phyloP scores from a whole-genome alignment of 768 basidiomycete genomes.

The Termitomyces sp. region DNA sequence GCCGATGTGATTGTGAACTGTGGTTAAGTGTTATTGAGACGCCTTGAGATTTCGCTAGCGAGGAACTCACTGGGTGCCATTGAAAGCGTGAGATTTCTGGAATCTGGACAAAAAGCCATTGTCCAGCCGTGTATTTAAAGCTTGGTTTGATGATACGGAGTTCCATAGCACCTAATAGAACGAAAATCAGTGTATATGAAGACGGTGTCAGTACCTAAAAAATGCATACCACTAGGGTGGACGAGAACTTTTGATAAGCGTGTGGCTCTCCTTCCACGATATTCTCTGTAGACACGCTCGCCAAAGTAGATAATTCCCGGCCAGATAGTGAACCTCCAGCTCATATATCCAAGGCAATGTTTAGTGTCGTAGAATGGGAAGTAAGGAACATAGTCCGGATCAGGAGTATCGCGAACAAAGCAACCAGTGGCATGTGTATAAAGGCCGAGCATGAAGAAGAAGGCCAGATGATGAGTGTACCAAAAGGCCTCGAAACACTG shows the following conservation, averaged over 20 bases:
- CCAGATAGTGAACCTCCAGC: constrained; percentile 92
- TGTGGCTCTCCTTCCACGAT: constrained; percentile 74
- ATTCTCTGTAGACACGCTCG: constrained; percentile 81
- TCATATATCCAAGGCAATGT: constrained; percentile 89
- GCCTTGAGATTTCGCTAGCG: not conserved
- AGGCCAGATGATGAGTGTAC: constrained; percentile 94
- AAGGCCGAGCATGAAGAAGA: constrained; percentile 90
- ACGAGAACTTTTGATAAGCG: constrained; percentile 81
- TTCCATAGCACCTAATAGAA: constrained; percentile 75
- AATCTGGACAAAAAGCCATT: constrained; percentile 89
- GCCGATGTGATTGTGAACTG: constrained; percentile 95
- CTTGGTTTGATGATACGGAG: constrained; percentile 87
- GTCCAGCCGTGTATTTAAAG: constrained; percentile 87
- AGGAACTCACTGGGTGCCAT: constrained; percentile 86
- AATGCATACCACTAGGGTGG: constrained; percentile 72
- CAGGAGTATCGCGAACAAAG: constrained; percentile 83
- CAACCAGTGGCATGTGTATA: constrained; percentile 92
- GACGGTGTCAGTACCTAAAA: not conserved
- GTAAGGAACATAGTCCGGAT: constrained; percentile 59
- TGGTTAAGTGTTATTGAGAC: not conserved
- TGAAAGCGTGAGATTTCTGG: constrained; percentile 81
- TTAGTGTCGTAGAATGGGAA: constrained; percentile 88
- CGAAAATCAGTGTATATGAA: constrained; percentile 1
- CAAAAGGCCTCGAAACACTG: constrained; percentile 96
- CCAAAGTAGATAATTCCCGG: constrained; percentile 86